A percentile compares a stretch with the other conserved stretches of the same genome.
These are phyloP conservation scores for Phytophthora quininea DNA, from an alignment of 352 stramenopile genomes.

Conservation along the genomic window DNA sequence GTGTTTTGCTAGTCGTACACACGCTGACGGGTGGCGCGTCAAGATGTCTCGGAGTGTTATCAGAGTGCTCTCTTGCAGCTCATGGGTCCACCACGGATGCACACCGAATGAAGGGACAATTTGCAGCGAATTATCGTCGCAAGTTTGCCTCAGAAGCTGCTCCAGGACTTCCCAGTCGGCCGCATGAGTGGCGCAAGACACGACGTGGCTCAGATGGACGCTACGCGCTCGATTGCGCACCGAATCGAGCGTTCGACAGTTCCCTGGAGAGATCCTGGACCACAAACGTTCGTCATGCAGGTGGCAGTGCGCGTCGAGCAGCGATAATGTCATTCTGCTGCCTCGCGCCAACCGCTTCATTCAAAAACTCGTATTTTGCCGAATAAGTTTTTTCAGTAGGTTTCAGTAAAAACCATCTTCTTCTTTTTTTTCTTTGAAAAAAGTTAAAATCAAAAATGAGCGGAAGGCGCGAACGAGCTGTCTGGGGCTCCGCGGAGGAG, in stretches of 20 bases:
- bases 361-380: not conserved
- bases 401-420: not conserved
- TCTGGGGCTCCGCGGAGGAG: constrained; percentile 29
- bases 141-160: constrained; percentile 33
- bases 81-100: constrained; percentile 74
- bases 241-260: constrained; percentile 19
- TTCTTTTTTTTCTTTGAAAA: constrained; percentile 11
- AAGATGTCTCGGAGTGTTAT: constrained; percentile 42
- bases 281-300: constrained; percentile 60
- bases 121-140: constrained; percentile 4
- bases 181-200: constrained; percentile 69
- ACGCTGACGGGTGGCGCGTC: constrained; percentile 43
- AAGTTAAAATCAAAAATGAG: constrained; percentile 25
- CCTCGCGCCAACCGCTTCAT: too few species aligned
- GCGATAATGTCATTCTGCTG: constrained; percentile 31
- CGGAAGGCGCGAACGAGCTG: constrained; percentile 31
- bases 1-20: constrained; percentile 47
- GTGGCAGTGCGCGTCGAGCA: constrained; percentile 77
- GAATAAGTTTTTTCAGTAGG: not conserved
- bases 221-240: constrained; percentile 46
- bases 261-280: constrained; percentile 19
- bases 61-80: constrained; percentile 28
- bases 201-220: constrained; percentile 51
- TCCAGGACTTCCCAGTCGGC: constrained; percentile 65
- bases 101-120: constrained; percentile 73